A percentile compares a stretch with the other conserved stretches of the same genome.
Evolutionary conservation across 805 yeast genomes (phyloP).

Genomic region (Zygosaccharomyces lentus): DNA sequence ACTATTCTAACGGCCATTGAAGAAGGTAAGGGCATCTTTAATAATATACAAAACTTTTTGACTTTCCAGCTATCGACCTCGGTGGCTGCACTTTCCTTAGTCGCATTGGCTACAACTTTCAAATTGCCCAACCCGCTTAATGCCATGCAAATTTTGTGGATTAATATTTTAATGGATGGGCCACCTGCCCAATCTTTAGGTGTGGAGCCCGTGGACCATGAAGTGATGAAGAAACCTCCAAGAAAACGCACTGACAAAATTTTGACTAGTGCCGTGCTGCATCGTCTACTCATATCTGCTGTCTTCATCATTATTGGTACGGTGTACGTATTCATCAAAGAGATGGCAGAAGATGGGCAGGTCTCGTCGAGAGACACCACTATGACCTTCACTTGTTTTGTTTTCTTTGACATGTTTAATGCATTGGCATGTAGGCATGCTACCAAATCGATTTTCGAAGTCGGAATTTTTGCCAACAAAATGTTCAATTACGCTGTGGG

Average conservation of each 20-base stretch:
- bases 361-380: slow-evolving; percentile 96
- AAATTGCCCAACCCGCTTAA: slow-evolving; percentile 90
- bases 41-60: slow-evolving; percentile 89
- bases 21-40: slow-evolving; percentile 96
- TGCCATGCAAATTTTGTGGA: slow-evolving; percentile 98
- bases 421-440: slow-evolving; percentile 91
- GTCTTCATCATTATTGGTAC: slow-evolving; percentile 79
- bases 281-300: slow-evolving; percentile 74
- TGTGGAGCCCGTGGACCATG: slow-evolving; percentile 95
- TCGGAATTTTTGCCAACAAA: slow-evolving; percentile 71
- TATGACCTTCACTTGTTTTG: slow-evolving; percentile 98
- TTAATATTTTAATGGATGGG: slow-evolving; percentile 96
- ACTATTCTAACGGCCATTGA: slow-evolving; percentile 90
- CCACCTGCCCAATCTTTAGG: slow-evolving; percentile 98
- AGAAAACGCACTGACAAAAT: slow-evolving; percentile 83
- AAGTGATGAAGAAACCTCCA: slow-evolving; percentile 95
- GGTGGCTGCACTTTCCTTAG: slow-evolving; percentile 86
- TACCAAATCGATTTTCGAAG: slow-evolving; percentile 73
- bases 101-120: slow-evolving; percentile 82
- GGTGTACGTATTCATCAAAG: slow-evolving; percentile 75
- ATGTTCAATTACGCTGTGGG: slow-evolving; percentile 95
- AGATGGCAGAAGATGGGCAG: slow-evolving; percentile 71
- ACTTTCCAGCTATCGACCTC: slow-evolving; percentile 95
- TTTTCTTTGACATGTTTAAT: slow-evolving; percentile 92
- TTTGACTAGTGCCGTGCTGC: slow-evolving; percentile 62